Percentiles rank a stretch among this genome's conserved stretches.
These are phyloP conservation scores for Brettanomyces anomalus DNA, from an alignment of 805 yeast species.

Conservation along the genomic window DNA sequence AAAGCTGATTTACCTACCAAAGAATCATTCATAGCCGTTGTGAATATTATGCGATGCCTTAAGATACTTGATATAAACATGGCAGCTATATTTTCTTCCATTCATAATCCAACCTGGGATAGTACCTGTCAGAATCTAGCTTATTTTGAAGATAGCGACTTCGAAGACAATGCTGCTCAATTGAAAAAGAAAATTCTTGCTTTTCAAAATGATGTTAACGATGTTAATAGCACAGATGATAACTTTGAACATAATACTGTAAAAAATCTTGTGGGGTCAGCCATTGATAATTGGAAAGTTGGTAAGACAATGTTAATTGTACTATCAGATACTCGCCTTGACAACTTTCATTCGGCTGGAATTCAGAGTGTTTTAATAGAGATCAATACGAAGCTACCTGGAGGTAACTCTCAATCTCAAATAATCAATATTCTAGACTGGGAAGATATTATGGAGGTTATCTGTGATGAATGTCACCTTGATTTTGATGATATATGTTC, in stretches of 20 bases:
- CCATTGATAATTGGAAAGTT: conserved; percentile 1
- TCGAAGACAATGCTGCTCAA: background rate
- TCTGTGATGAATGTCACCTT: conserved; percentile 22
- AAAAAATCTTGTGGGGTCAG: no score
- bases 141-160: background rate
- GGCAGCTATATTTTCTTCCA: no score
- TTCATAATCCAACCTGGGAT: no score
- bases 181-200: background rate
- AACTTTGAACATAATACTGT: no score
- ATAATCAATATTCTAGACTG: conserved; percentile 21
- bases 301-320: conserved; percentile 16
- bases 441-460: conserved; percentile 29
- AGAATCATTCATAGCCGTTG: no score
- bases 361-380: conserved; percentile 19
- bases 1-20: conserved; percentile 6
- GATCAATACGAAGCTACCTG: conserved; percentile 12
- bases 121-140: no score
- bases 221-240: no score
- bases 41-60: no score
- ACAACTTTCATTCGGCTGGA: conserved; percentile 11
- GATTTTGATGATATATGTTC: conserved; percentile 29
- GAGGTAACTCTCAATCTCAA: conserved; percentile 8
- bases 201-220: background rate
- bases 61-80: no score
- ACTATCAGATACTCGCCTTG: conserved; percentile 18